Base-by-base conservation (phyloP, 2,329 filamentous ascomycete species). In the Fusarium solani-melongenae region DNA sequence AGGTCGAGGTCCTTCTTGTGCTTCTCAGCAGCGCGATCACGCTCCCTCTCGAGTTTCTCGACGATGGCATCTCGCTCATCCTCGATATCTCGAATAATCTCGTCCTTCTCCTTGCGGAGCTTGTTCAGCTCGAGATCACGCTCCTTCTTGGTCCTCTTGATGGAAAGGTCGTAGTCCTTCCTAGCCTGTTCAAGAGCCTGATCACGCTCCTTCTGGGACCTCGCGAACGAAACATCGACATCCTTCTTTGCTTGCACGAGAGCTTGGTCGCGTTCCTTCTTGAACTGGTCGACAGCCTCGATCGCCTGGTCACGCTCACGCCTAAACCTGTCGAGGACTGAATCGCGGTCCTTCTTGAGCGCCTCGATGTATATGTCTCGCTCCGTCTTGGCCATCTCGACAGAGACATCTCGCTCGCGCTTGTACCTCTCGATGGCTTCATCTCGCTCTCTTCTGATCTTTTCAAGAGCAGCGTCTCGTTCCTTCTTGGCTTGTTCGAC, bases 1-100 rank as follows among this genome's bases (percentile, higher is more conserved):
- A 64, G 51, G 29, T 77, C 72, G n/a, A 74, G 58, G 3, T 79
- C 77, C 61, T 69, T 73, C 62, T 76, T 76, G 49, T 73, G 65
- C 44, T 70, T 73, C 36, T 76, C 68, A 34, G 72, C 64, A 9
- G 51, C 51, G 9, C 60, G 36, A 2, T 74, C 69, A 12, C 67
- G 76, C 5, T 78, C 76, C 41, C 64, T 74, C 38, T 76, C 64
- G 5, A 76, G 67, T 38, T 69, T 73, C 27, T 73, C 62, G 8
- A 77, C 63, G 12, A 75, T 62, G 8, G 57, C 38, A 5, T 78
- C 72, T 1, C 70, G 67, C 33, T 78, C 76, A 29, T 71, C 64
- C n/a, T 78, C 61, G 10, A 75, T 69, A 24, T 73, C 74, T 15
- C 69, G 24, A 29, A 67, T 46, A 55, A 73, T 39, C 53, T 76